These are phyloP conservation scores for Dalbergia cochinchinensis DNA, from an alignment of 306 rosid genomes.

Conservation along the genomic window DNA sequence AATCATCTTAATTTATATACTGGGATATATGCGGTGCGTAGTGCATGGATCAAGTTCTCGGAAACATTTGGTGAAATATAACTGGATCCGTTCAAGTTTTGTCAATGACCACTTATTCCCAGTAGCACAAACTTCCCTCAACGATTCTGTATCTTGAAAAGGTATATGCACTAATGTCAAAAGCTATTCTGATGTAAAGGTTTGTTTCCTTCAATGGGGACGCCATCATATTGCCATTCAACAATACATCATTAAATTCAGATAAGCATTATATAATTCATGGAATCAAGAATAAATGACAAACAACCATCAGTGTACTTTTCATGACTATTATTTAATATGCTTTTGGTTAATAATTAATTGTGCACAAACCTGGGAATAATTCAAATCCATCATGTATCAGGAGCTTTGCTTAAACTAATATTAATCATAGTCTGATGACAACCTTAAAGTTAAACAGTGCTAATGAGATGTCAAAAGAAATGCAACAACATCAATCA, in stretches of 20 bases:
- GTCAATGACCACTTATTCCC: not conserved
- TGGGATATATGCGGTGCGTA: not conserved
- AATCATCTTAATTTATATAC: not conserved
- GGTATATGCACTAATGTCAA: constrained; percentile 41
- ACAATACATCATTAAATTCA: constrained; percentile 49
- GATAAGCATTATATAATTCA: constrained; percentile 42
- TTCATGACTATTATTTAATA: constrained; percentile 21
- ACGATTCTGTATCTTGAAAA: constrained; percentile 25
- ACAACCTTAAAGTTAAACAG: constrained; percentile 45
- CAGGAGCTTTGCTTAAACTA: constrained; percentile 42
- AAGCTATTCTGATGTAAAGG: constrained; percentile 43
- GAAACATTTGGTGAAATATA: not conserved
- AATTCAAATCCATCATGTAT: constrained; percentile 51
- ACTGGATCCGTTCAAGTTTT: not conserved
- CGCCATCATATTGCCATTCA: constrained; percentile 57
- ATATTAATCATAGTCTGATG: not conserved
- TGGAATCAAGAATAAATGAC: constrained; percentile 58
- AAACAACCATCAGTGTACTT: constrained; percentile 48
- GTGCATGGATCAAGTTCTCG: constrained; percentile 6
- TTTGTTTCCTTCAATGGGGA: constrained; percentile 52
- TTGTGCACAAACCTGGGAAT: constrained; percentile 59
- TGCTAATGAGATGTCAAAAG: constrained; percentile 34
- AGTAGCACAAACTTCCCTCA: not conserved
- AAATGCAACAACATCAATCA: constrained; percentile 49
- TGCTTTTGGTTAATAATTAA: constrained; percentile 55